phyloP scores from a whole-genome alignment of 768 basidiomycete genomes.

The Lyophyllum atratum region DNA sequence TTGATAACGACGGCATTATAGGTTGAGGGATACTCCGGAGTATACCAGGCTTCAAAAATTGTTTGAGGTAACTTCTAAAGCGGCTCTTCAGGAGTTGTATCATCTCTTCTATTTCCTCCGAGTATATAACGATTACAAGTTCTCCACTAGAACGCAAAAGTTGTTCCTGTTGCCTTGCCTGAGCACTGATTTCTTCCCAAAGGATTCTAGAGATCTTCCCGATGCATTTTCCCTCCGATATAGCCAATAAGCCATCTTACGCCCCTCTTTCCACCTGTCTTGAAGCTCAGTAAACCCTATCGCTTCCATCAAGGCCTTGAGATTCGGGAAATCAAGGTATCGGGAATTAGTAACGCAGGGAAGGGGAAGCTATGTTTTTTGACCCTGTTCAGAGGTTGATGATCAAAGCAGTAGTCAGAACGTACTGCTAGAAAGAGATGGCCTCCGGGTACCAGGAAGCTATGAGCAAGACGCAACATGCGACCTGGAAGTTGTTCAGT shows the following conservation, averaged over 20 bases:
- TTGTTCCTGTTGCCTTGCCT: slow-evolving; percentile 80
- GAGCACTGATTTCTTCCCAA: slow-evolving; percentile 58
- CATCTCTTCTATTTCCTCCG: neutral
- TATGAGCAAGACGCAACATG: slow-evolving; percentile 67
- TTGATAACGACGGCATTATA: no score
- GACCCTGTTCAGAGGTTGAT: neutral
- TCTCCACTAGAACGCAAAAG: slow-evolving; percentile 57
- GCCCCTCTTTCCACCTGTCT: slow-evolving; percentile 62
- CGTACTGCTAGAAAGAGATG: slow-evolving; percentile 73
- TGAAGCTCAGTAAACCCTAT: slow-evolving; percentile 67
- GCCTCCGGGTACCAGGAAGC: slow-evolving; percentile 55
- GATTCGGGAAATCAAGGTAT: slow-evolving; percentile 65
- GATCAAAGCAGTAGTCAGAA: slow-evolving; percentile 10
- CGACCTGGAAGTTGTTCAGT: slow-evolving; percentile 46
- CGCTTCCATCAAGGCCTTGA: slow-evolving; percentile 55
- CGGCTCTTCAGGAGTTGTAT: neutral
- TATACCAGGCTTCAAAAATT: neutral
- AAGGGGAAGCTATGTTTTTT: slow-evolving; percentile 71
- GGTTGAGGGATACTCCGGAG: neutral
- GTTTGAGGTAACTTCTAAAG: neutral
- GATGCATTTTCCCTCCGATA: slow-evolving; percentile 48
- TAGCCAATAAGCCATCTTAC: slow-evolving; percentile 90
- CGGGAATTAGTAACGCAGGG: slow-evolving; percentile 88
- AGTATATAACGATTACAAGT: neutral
- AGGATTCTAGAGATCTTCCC: slow-evolving; percentile 21